Percentiles rank a stretch among this genome's conserved stretches.
phyloP scores from a whole-genome alignment of 2,329 filamentous ascomycete species.

The Whalleya microplaca region DNA sequence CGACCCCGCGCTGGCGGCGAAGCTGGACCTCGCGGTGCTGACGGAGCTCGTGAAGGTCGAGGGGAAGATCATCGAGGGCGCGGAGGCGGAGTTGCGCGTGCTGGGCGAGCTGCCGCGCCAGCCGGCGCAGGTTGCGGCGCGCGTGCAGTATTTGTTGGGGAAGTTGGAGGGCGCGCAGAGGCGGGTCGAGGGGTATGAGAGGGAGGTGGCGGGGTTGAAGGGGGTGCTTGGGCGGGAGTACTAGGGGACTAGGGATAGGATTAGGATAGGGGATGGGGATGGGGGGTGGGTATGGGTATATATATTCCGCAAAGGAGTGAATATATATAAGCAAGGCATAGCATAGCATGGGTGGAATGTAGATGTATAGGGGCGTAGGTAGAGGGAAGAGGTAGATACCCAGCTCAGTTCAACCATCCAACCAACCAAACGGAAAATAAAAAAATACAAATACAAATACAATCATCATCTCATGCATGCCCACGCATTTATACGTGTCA shows the following conservation, averaged over 20 bases:
- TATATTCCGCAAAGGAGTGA: too few relatives aligned
- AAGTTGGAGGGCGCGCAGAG: constrained; percentile 76
- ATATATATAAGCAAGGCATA: too few relatives aligned
- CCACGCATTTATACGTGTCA: too few relatives aligned
- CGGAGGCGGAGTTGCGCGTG: constrained; percentile 74
- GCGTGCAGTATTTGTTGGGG: constrained; percentile 71
- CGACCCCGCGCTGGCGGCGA: constrained; percentile 73
- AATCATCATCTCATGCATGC: too few relatives aligned
- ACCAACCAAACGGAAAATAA: too few relatives aligned
- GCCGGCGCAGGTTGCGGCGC: constrained; percentile 66
- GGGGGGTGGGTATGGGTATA: too few relatives aligned
- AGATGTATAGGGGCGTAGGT: too few relatives aligned
- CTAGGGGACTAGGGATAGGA: constrained; percentile 6
- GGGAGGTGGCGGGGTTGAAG: constrained; percentile 72
- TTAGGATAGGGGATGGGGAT: too few relatives aligned
- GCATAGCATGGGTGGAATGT: too few relatives aligned
- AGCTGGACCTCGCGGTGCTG: constrained; percentile 73
- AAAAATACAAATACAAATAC: too few relatives aligned
- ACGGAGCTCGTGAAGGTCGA: constrained; percentile 72
- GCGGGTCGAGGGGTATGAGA: constrained; percentile 75
- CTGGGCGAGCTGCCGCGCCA: constrained; percentile 73
- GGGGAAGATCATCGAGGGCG: constrained; percentile 74
- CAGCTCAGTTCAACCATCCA: too few relatives aligned
- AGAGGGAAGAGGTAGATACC: too few relatives aligned
- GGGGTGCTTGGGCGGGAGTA: constrained; percentile 59